Base-by-base conservation (phyloP, 2,329 filamentous ascomycete genomes). In the Pseudonectria foliicola region DNA sequence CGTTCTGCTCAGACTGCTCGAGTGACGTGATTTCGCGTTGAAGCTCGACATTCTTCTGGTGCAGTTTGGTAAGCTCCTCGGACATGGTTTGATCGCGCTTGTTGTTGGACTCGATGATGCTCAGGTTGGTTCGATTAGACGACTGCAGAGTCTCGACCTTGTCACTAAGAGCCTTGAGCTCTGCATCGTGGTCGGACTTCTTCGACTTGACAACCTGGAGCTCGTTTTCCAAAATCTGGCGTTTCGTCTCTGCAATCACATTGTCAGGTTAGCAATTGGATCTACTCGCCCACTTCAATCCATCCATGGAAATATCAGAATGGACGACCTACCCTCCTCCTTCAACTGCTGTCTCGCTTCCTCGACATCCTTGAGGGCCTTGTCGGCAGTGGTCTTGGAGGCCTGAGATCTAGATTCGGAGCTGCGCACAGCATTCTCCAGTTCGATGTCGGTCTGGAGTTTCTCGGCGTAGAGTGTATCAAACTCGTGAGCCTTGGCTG, bases 111-210 rank as follows among this genome's bases (percentile, higher is more conserved):
- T 96, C 90, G 42, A 96, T 80, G 24, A 95, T 78, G 27, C 85
- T 81, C 4, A 96, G 66, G 11, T 88, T 90, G 45, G 95, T 90
- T 42, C 92, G 82, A 56, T 95, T 96, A 6, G 90, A 92, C 0
- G 85, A 80, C 61, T 98, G 89, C 3, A 98, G 77, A 0, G 86
- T 85, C 31, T 82, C 70, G 51, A 98, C 87, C 49, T 90, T 88
- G 39, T 85, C 78, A 51, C 85, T 82, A 11, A 98, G 71, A 3
- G 78, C 77, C 50, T 85, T 80, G 39, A 85, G 74, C 52, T 89
- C 83, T 21, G 82, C 80, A 39, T 82, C 77, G 3, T 86, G 83
- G 40, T 80, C 81, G 2, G 81, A 80, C 13, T 78, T 80, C 4
- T 82, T 83, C 0, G 85, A 80, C 50, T 85, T 89, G 39, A 93